phyloP scores from a whole-genome alignment of 2,329 filamentous ascomycete genomes.

The Neoarthrinium moseri region DNA sequence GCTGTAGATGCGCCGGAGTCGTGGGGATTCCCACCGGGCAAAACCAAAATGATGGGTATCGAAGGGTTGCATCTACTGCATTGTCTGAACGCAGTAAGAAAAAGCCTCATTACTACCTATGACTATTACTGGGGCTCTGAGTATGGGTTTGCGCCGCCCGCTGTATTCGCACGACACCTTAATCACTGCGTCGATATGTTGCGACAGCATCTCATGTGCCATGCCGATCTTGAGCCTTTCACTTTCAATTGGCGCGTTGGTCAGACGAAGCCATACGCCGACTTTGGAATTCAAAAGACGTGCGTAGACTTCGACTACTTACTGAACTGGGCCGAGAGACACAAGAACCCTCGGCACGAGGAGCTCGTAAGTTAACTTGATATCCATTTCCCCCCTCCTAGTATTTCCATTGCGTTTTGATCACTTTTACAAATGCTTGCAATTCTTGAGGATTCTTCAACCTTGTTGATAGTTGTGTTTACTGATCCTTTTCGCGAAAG shows the following conservation, averaged over 20 bases:
- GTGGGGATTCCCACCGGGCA: not conserved
- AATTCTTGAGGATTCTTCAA: too few species aligned
- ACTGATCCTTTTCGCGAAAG: too few species aligned
- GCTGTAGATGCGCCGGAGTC: not conserved
- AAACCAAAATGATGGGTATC: constrained; percentile 3
- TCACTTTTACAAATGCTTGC: too few species aligned
- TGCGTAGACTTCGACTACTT: constrained; percentile 4
- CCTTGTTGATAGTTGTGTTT: too few species aligned
- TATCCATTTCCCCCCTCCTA: too few species aligned
- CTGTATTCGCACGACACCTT: constrained; percentile 9
- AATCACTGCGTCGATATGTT: constrained; percentile 9
- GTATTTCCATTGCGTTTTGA: too few species aligned
- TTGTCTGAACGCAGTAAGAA: constrained; percentile 12
- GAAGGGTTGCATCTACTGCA: constrained; percentile 13
- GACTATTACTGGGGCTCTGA: constrained; percentile 12
- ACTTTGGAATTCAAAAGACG: not conserved
- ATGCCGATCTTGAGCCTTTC: constrained; percentile 11
- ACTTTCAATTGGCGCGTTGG: constrained; percentile 9
- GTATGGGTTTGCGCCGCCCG: constrained; percentile 1
- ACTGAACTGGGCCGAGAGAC: not conserved
- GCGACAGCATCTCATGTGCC: constrained; percentile 11
- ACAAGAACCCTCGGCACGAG: constrained; percentile 19
- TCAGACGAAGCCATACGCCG: constrained; percentile 4
- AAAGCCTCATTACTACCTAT: constrained; percentile 10
- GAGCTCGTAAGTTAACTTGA: not conserved